These are phyloP conservation scores for Ustilago shanxiensis DNA, from an alignment of 1,284 basidiomycete genomes.

Conservation along the genomic window DNA sequence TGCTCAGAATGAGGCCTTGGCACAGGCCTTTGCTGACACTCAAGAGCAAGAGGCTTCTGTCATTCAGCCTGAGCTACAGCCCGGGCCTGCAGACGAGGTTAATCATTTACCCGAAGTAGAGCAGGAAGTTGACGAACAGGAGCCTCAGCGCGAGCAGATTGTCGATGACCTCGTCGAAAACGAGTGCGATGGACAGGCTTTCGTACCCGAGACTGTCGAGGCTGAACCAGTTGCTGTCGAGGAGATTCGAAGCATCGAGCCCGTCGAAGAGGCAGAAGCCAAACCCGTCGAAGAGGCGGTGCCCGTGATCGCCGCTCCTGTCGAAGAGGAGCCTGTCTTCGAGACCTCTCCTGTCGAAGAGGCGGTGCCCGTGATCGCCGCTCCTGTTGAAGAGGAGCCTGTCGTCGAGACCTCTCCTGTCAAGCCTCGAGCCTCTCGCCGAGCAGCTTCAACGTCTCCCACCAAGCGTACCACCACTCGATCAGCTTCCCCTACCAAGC, in stretches of 20 bases:
- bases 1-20: slow-evolving; percentile 33
- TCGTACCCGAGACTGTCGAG: not conserved
- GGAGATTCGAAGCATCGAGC: slow-evolving; percentile 1
- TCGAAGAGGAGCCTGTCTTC: not conserved
- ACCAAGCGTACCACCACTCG: slow-evolving; percentile 16
- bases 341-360: not conserved
- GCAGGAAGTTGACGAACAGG: slow-evolving; percentile 1
- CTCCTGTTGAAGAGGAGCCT: not conserved
- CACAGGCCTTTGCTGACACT: slow-evolving; percentile 7
- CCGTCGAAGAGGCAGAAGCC: not conserved
- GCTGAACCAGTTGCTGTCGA: not conserved
- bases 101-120: not conserved
- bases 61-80: not conserved
- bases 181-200: slow-evolving; percentile 1
- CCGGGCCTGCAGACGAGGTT: not conserved
- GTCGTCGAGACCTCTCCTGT: slow-evolving; percentile 16
- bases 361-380: not conserved
- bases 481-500: slow-evolving; percentile 34
- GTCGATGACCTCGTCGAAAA: not conserved
- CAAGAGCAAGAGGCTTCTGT: not conserved
- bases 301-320: too few relatives aligned
- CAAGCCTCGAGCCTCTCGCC: slow-evolving; percentile 28
- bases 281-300: too few relatives aligned
- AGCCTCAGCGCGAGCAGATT: too few relatives aligned
- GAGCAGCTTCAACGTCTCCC: slow-evolving; percentile 27